Percentiles rank a stretch among this genome's conserved stretches.
Conservation (phyloP, 345 rosid species). For the Sonneratia alba region DNA sequence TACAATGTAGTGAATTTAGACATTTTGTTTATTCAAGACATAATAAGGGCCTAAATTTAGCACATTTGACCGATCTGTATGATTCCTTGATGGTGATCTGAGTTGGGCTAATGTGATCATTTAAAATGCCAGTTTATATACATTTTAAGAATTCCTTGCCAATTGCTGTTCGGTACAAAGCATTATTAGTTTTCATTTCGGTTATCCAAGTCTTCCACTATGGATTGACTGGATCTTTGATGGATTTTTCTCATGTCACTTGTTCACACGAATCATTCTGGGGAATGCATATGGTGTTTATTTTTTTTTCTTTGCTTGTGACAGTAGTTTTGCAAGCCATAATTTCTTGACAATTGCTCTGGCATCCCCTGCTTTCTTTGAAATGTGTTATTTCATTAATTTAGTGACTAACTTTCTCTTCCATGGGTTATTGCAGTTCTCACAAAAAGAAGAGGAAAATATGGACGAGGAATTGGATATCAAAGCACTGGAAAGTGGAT, state of each 20-base stretch:
- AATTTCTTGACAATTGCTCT: neutral
- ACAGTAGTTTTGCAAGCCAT: neutral
- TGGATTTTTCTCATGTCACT: neutral
- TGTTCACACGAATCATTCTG: neutral
- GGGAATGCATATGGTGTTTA: neutral
- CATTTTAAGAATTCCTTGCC: neutral
- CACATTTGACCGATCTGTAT: neutral
- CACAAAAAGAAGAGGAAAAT: slow-evolving; percentile 17
- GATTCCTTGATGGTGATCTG: neutral
- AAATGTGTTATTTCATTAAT: neutral
- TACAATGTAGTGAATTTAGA: neutral
- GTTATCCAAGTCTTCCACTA: neutral
- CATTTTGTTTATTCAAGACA: neutral
- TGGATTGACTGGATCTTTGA: neutral
- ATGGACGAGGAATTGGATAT: slow-evolving; percentile 26
- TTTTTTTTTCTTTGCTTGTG: neutral
- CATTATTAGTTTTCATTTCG: neutral
- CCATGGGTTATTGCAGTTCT: slow-evolving; percentile 14
- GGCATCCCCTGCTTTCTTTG: neutral
- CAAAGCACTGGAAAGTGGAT: slow-evolving; percentile 36
- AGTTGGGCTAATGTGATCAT: neutral
- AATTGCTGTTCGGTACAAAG: neutral
- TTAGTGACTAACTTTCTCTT: neutral
- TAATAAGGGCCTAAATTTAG: neutral
- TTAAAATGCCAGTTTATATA: neutral